phyloP scores from a whole-genome alignment of 202 grass and related monocot genomes.

The Digitaria exilis region DNA sequence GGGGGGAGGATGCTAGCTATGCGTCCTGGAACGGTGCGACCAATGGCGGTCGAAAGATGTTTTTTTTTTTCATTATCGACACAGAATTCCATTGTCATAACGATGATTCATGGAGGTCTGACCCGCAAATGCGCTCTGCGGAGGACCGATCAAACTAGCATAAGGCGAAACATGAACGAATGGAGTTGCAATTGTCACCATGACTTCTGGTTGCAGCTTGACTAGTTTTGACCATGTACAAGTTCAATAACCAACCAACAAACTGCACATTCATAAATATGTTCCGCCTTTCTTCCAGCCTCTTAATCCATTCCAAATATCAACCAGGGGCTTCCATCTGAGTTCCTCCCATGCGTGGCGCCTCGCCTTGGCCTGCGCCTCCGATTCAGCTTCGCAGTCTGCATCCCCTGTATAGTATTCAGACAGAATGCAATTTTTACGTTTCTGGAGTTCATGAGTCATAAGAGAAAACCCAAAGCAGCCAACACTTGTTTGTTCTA shows the following conservation, averaged over 20 bases:
- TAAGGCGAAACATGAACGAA: no score
- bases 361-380: conserved; percentile 55
- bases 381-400: conserved; percentile 42
- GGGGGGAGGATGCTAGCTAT: no score
- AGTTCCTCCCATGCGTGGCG: conserved; percentile 42
- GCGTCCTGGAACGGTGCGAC: no score
- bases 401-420: conserved; percentile 24
- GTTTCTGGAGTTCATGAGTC: background rate
- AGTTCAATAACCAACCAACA: background rate
- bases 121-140: no score
- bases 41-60: no score
- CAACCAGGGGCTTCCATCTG: conserved; percentile 40
- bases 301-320: conserved; percentile 50
- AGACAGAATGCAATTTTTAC: background rate
- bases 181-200: background rate
- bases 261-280: background rate
- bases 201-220: background rate
- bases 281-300: conserved; percentile 29
- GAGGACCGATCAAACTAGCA: no score
- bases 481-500: background rate
- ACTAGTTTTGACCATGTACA: background rate
- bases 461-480: background rate
- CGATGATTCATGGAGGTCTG: no score
- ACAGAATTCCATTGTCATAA: no score
- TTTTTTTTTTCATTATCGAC: no score